Conservation (phyloP, 805 yeast genomes). For the Maudiozyma bulderi region DNA sequence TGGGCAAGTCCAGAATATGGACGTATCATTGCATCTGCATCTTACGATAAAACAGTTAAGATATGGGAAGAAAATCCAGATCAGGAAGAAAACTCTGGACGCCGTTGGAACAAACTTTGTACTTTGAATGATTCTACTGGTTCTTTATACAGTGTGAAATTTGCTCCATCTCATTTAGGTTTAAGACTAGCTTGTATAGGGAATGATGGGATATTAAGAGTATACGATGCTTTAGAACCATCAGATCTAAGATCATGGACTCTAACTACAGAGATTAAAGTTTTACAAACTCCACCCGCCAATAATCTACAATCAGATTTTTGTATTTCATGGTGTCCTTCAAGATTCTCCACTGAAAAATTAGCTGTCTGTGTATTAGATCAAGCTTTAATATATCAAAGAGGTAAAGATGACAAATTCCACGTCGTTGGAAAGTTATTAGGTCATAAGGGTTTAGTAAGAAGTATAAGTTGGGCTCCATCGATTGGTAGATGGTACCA, state of each 20-base stretch:
- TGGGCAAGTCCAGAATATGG: slow-evolving; percentile 97
- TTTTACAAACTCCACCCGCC: slow-evolving; percentile 63
- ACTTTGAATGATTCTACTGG: slow-evolving; percentile 82
- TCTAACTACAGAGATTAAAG: slow-evolving; percentile 57
- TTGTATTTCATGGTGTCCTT: slow-evolving; percentile 83
- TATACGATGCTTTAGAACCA: slow-evolving; percentile 85
- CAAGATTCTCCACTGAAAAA: slow-evolving; percentile 72
- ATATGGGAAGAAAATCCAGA: slow-evolving; percentile 86
- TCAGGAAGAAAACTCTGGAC: slow-evolving; percentile 66
- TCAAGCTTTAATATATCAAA: slow-evolving; percentile 69
- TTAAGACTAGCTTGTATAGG: slow-evolving; percentile 80
- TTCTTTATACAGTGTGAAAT: slow-evolving; percentile 80
- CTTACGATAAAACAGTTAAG: slow-evolving; percentile 81
- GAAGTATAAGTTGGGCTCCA: slow-evolving; percentile 95
- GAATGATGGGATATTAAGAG: slow-evolving; percentile 73
- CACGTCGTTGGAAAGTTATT: slow-evolving; percentile 55
- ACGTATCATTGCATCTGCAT: slow-evolving; percentile 74
- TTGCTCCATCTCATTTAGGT: slow-evolving; percentile 80
- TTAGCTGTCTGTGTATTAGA: slow-evolving; percentile 78
- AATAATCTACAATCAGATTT: slow-evolving; percentile 77
- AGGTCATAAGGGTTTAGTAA: slow-evolving; percentile 77
- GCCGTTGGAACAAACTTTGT: slow-evolving; percentile 69
- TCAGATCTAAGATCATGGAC: slow-evolving; percentile 81
- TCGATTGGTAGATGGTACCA: slow-evolving; percentile 87
- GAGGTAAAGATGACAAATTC: slow-evolving; percentile 43